A percentile compares a stretch with the other conserved stretches of the same genome.
Evolutionary conservation across 257 asterid species (phyloP).

Genomic region (Mentha longifolia): DNA sequence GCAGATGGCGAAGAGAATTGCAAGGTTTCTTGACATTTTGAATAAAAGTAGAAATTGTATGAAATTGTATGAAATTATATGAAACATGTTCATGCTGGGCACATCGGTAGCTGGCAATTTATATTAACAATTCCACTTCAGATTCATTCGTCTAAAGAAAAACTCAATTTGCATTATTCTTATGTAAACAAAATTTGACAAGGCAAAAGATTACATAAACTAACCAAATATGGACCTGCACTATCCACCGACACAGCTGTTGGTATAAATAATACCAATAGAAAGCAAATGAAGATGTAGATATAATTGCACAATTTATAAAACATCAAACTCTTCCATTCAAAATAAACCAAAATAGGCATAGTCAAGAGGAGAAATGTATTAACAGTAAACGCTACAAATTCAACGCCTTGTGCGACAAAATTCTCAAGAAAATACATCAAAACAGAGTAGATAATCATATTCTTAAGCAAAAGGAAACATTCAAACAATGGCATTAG

Average conservation of each 20-base stretch:
- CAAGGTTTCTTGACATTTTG: constrained; percentile 44
- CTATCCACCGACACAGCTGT: no score
- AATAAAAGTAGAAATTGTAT: neutral
- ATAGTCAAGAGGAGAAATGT: neutral
- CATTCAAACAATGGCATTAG: constrained; percentile 35
- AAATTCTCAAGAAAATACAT: neutral
- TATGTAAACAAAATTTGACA: no score
- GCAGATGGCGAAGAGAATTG: constrained; percentile 34
- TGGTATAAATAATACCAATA: no score
- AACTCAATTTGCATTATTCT: no score
- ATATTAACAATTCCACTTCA: neutral
- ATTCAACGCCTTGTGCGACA: neutral
- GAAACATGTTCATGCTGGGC: constrained; percentile 10
- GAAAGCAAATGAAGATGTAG: no score
- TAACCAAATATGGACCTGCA: no score
- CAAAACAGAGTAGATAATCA: neutral
- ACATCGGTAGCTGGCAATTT: constrained; percentile 42
- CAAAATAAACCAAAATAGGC: neutral
- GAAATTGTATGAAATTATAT: no score
- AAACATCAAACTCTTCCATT: no score
- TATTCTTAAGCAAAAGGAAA: neutral
- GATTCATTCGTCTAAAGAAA: no score
- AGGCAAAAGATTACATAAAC: no score
- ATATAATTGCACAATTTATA: no score
- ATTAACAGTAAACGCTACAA: constrained; percentile 4